These are phyloP conservation scores for Mycena floridula DNA, from an alignment of 768 basidiomycete genomes.

Conservation along the genomic window DNA sequence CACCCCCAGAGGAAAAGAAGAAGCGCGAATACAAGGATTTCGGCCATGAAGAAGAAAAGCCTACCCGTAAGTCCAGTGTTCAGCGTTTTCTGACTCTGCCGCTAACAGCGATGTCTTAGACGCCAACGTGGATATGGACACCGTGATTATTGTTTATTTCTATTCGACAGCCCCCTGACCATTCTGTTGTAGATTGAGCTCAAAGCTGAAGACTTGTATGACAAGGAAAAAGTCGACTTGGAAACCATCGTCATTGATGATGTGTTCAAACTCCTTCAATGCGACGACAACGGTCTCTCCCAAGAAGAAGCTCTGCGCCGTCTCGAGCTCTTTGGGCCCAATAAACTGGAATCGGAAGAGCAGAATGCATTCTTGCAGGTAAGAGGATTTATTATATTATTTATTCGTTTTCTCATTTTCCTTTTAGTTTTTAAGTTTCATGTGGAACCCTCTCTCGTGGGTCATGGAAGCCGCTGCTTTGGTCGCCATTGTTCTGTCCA, in stretches of 20 bases:
- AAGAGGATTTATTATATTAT: conserved; percentile 9
- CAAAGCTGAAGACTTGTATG: conserved; percentile 90
- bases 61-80: conserved; percentile 50
- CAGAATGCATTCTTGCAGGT: conserved; percentile 90
- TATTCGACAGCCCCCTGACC: background rate
- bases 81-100: conserved; percentile 3
- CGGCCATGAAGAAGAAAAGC: conserved; percentile 61
- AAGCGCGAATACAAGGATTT: conserved; percentile 90
- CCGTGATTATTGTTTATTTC: conserved; percentile 32
- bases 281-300: conserved; percentile 73
- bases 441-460: conserved; percentile 99
- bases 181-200: conserved; percentile 58
- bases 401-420: conserved; percentile 2
- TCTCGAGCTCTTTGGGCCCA: conserved; percentile 91
- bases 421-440: conserved; percentile 82
- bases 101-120: conserved; percentile 34
- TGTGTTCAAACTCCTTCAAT: conserved; percentile 94
- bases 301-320: conserved; percentile 75
- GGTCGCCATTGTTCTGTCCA: conserved; percentile 93
- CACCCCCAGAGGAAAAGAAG: conserved; percentile 35
- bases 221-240: conserved; percentile 98
- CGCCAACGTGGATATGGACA: conserved; percentile 83
- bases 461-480: conserved; percentile 98
- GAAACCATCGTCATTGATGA: conserved; percentile 96
- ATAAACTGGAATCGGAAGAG: conserved; percentile 88